Conservation (phyloP, 2,329 filamentous ascomycete genomes). For the Pestalotiopsis sp. region DNA sequence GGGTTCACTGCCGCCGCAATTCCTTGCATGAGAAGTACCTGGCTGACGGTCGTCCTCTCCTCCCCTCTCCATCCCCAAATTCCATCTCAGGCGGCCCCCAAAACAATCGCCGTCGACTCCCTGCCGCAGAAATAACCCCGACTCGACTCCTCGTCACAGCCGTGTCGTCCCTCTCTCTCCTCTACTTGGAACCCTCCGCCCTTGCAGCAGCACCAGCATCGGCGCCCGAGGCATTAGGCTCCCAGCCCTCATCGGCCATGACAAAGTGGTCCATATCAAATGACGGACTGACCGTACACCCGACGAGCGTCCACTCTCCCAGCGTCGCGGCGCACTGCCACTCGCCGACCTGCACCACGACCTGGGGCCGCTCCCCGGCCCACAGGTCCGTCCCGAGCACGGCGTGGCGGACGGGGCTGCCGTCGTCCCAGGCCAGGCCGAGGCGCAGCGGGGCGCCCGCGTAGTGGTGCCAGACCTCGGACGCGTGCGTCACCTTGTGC, state of each 20-base stretch:
- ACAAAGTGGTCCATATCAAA: constrained; percentile 30
- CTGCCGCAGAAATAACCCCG: neutral
- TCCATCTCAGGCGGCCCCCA: neutral
- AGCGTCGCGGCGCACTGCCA: constrained; percentile 50
- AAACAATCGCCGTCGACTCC: neutral
- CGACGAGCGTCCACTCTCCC: constrained; percentile 52
- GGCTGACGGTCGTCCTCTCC: too few relatives aligned
- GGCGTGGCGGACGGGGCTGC: constrained; percentile 35
- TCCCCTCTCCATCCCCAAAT: neutral
- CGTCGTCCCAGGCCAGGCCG: constrained; percentile 46
- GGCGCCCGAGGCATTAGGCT: constrained; percentile 21
- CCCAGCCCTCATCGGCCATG: constrained; percentile 30
- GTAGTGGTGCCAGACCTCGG: constrained; percentile 57
- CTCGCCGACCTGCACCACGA: constrained; percentile 40
- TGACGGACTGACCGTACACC: constrained; percentile 29
- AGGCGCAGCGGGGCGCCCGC: constrained; percentile 52
- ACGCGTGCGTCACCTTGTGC: constrained; percentile 51
- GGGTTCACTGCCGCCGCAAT: too few relatives aligned
- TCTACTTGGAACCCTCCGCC: neutral
- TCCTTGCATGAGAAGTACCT: too few relatives aligned
- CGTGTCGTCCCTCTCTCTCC: neutral
- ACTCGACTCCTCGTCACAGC: neutral
- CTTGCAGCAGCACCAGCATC: neutral
- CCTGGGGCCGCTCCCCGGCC: constrained; percentile 43
- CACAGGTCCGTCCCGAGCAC: constrained; percentile 45